Percentiles rank a stretch among this genome's conserved stretches.
These are phyloP conservation scores for Xylariaceae sp. DNA, from an alignment of 2,329 filamentous ascomycete species.

Conservation along the genomic window DNA sequence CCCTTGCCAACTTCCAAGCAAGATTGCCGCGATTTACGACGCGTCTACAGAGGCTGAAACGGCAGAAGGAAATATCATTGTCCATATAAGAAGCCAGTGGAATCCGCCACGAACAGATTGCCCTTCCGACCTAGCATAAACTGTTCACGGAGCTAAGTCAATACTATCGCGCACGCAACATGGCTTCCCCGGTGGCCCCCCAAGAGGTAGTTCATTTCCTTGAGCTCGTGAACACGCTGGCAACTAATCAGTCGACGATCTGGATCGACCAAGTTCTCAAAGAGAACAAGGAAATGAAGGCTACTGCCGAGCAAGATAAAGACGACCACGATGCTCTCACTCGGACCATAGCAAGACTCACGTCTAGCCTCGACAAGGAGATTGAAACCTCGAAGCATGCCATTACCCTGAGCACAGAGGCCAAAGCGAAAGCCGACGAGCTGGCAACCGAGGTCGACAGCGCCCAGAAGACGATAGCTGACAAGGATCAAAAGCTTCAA, in stretches of 20 bases:
- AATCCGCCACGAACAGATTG: background rate
- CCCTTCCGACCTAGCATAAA: background rate
- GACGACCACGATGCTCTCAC: background rate
- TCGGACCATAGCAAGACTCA: background rate
- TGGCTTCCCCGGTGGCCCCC: conserved; percentile 4
- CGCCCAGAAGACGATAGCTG: conserved; percentile 9
- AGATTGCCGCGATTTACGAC: conserved; percentile 15
- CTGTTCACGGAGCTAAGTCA: background rate
- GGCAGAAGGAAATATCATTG: background rate
- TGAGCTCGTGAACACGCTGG: conserved; percentile 3
- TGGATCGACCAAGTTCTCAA: conserved; percentile 9
- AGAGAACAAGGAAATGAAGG: conserved; percentile 10
- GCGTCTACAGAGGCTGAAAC: background rate
- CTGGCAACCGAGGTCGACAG: conserved; percentile 3
- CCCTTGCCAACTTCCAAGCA: too few relatives aligned
- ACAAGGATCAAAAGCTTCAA: conserved; percentile 4
- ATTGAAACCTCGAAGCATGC: conserved; percentile 1
- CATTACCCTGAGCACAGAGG: conserved; percentile 1
- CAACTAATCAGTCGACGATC: background rate
- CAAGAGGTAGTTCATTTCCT: conserved; percentile 10
- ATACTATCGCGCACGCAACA: background rate
- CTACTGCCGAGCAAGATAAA: conserved; percentile 2
- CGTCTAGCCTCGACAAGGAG: background rate
- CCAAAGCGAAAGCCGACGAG: conserved; percentile 8
- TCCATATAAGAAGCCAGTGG: background rate